Percentiles rank a stretch among this genome's conserved stretches.
These are phyloP conservation scores for Globisporangium cederbergense DNA, from an alignment of 352 stramenopile genomes.

Conservation along the genomic window DNA sequence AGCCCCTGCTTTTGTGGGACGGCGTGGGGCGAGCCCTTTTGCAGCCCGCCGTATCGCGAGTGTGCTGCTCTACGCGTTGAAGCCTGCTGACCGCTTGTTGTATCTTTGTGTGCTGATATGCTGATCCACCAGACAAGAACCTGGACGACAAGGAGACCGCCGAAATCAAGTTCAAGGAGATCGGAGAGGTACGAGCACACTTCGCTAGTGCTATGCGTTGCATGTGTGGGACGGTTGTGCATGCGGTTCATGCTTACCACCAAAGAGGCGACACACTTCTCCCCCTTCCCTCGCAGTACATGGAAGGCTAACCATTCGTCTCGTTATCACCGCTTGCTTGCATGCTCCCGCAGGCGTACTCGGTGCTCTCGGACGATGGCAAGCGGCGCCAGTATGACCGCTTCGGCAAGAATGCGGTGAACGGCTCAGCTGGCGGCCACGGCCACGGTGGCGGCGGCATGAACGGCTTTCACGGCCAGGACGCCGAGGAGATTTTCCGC, in stretches of 20 bases:
- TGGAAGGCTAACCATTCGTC: no score
- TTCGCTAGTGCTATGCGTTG: background rate
- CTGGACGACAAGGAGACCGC: slow-evolving; percentile 84
- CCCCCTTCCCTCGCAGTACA: background rate
- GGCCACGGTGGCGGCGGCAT: slow-evolving; percentile 30
- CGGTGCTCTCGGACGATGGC: slow-evolving; percentile 86
- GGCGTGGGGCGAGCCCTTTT: background rate
- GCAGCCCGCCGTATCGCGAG: background rate
- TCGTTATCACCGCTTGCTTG: background rate
- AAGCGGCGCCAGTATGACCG: slow-evolving; percentile 90
- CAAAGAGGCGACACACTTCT: background rate
- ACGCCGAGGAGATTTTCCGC: slow-evolving; percentile 81
- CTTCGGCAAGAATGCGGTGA: slow-evolving; percentile 82
- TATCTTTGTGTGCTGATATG: background rate
- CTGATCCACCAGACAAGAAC: slow-evolving; percentile 75
- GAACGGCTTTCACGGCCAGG: slow-evolving; percentile 62
- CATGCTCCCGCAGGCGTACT: slow-evolving; percentile 64
- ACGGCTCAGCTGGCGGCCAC: slow-evolving; percentile 28
- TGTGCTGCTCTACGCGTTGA: background rate
- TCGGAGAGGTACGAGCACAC: slow-evolving; percentile 53
- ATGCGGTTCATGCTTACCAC: background rate
- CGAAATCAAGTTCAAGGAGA: slow-evolving; percentile 89
- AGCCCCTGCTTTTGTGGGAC: background rate
- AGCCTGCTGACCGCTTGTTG: slow-evolving; percentile 3
- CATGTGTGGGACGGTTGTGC: background rate